Base-by-base conservation (phyloP, 179 eudicot species). In the Actinidia chinensis region DNA sequence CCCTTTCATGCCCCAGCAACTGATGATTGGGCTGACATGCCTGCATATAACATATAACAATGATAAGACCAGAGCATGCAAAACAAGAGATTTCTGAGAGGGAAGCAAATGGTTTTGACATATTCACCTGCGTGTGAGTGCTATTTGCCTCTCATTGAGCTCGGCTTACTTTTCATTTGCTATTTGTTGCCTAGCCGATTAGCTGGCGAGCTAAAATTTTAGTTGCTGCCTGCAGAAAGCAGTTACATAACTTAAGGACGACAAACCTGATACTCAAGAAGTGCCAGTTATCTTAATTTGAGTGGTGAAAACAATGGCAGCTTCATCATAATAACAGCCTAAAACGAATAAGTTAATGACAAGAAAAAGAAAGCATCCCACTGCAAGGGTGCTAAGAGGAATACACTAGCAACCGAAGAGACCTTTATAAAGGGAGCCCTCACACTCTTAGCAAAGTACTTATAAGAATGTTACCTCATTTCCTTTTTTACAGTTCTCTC, bases 81-180 rank as follows among this genome's bases (percentile, higher is more conserved):
- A 4, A 33, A 36, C 79, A 14, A 5, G 74, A 76, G 28, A 25
- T 43, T 58, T 55, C 47, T 47, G 22, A 13, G 1, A 71, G 33
- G 23, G 47, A 65, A 55, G 54, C 9, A 72, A 42, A 60, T 56
- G 59, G 79, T 52, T 61, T 72, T 15, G 71, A 7, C 22, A 76
- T 67, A 54, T 48, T 79, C 75, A 93, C 98, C 98, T 95, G 99
- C 51, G 99, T 95, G 80, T 93, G 98, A 69, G 97, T 92, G 98
- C 91, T 81, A 93, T n/a, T n/a, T 88, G 73, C 99, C 99, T 85
- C 99, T 88, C 93, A 95, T 89, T 95, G 99, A 78, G 98, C 98
- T 73, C 99, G 91, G 76, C 99, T 93, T 64, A 89, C 89, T 86
- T 95, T 98, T 85, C 93, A 86, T 75, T 93, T 44, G 90, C 84